Base-by-base conservation (phyloP, 2,329 filamentous ascomycete genomes). In the Alternaria panax region DNA sequence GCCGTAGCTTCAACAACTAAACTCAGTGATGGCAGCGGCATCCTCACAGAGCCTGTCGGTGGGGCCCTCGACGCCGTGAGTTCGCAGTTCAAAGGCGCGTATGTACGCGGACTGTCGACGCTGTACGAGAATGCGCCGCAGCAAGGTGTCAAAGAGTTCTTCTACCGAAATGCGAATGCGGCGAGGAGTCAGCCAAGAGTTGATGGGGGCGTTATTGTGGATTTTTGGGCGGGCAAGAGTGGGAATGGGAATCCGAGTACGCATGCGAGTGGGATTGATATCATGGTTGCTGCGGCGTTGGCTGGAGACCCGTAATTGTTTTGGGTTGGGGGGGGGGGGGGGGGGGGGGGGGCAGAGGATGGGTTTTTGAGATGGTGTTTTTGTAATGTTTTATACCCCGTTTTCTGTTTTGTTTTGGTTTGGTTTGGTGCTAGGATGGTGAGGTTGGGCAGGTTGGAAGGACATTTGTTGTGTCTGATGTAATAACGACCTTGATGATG, bases 231-330 rank as follows among this genome's bases (percentile, higher is more conserved):
- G 6, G 88, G 87, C 0, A 86, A 86, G 0, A 82, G 82, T 25
- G 69, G 69, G 0, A 80, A 82, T 38, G 83, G 80, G 1, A 79
- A 79, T 61, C 83, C 86, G 0, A 80, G 84, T 38, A 86, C 86
- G n/a, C 88, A 90, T 46, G 87, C 85, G 68, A 84, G 84, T 24
- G 88, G 87, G 0, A 76, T 90, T 67, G 88, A 90, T 77, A 83
- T 83, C n/a, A 75, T 91, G 20, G 86, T 91, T 54, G 88, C 87
- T 50, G 75, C 75, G 38, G 69, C 67, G 1, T 43, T 63, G 45
- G 61, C 57, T 18, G 43, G 30, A 11, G 36, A 52, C 9, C 27
- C 46, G 34, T 64, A 56, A 22, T 20, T n/a, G 7, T 46, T 4
- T 11, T 55, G 43, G 20, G 20, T 7, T 46, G 9, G 12, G 52